Evolutionary conservation across 164 flowering plant species (phyloP).

Genomic region (Nymphaea colorata): DNA sequence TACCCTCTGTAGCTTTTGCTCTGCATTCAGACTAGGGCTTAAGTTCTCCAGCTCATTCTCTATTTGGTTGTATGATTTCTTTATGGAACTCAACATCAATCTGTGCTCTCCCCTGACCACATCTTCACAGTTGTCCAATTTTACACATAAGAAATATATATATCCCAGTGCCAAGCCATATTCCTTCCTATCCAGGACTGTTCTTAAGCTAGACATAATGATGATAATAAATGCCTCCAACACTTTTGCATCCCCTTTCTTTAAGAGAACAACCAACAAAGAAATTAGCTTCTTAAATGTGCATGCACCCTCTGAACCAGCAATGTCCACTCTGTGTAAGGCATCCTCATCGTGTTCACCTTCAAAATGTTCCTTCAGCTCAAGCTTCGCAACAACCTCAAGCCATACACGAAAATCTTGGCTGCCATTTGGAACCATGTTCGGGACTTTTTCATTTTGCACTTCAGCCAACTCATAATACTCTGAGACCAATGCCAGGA

Average conservation of each 20-base stretch:
- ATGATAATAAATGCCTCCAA: conserved; percentile 56
- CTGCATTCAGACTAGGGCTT: conserved; percentile 16
- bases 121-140: conserved; percentile 30
- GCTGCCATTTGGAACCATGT: neutral
- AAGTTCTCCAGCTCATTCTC: conserved; percentile 30
- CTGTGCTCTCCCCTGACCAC: conserved; percentile 41
- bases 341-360: conserved; percentile 21
- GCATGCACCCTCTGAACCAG: conserved; percentile 12
- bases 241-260: conserved; percentile 24
- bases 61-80: conserved; percentile 30
- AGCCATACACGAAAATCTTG: conserved; percentile 39
- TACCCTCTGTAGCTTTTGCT: conserved; percentile 22
- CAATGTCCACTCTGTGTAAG: neutral
- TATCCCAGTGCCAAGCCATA: conserved; percentile 50
- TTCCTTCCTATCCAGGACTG: conserved; percentile 42
- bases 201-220: conserved; percentile 21
- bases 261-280: conserved; percentile 27
- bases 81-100: conserved; percentile 38
- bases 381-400: conserved; percentile 38
- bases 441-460: neutral
- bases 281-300: conserved; percentile 38
- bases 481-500: conserved; percentile 51
- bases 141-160: conserved; percentile 49
- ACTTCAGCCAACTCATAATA: conserved; percentile 7
- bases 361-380: conserved; percentile 29